Conservation (phyloP, 2,329 filamentous ascomycete genomes). For the Ophiocordyceps camponoti-rufipedis region DNA sequence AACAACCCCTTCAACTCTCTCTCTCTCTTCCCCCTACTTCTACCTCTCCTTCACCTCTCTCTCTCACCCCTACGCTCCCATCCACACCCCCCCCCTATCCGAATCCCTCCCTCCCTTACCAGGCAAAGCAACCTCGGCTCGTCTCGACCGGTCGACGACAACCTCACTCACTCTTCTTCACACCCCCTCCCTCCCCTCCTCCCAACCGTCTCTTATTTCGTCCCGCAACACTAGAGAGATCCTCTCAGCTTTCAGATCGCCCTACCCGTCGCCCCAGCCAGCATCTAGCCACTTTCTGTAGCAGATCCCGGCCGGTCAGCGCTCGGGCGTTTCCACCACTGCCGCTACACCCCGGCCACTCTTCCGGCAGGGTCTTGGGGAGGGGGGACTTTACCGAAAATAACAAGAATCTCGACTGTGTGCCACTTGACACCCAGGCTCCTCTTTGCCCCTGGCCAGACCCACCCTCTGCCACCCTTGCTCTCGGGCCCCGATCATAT, state of each 20-base stretch:
- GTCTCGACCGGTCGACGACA: background rate
- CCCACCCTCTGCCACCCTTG: constrained; percentile 3
- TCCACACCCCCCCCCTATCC: too few relatives aligned
- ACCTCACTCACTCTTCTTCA: background rate
- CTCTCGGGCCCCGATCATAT: constrained; percentile 4
- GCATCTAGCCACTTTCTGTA: constrained; percentile 6
- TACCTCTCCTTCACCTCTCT: background rate
- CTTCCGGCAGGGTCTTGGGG: constrained; percentile 1
- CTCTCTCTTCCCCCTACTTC: background rate
- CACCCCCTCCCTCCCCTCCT: background rate
- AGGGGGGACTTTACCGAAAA: constrained; percentile 2
- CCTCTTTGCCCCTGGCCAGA: constrained; percentile 3
- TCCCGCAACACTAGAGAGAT: background rate
- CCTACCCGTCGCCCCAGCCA: constrained; percentile 3
- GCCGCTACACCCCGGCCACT: constrained; percentile 2
- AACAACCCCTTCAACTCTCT: background rate
- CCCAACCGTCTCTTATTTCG: background rate
- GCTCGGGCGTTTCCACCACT: constrained; percentile 5
- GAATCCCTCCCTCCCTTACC: too few relatives aligned
- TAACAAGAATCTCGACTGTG: constrained; percentile 3
- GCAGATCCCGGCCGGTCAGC: constrained; percentile 4
- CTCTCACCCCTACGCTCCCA: background rate
- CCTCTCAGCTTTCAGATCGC: constrained; percentile 3
- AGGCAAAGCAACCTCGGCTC: background rate
- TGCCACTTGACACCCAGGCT: constrained; percentile 3